These are phyloP conservation scores for Fusarium haematococcum DNA, from an alignment of 2,329 filamentous ascomycete genomes.

Conservation along the genomic window DNA sequence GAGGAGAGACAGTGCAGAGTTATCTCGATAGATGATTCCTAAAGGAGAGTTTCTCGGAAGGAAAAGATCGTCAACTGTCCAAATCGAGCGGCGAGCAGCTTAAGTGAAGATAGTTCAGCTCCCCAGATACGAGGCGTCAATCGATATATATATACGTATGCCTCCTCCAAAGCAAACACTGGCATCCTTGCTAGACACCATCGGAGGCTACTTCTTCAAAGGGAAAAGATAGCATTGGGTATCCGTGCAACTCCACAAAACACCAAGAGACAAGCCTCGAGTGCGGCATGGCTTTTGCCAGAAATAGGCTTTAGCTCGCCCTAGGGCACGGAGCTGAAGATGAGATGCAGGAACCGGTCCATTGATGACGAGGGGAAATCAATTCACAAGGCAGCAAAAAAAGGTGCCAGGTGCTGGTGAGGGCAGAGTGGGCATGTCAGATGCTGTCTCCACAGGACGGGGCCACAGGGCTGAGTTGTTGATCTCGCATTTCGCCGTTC, in stretches of 20 bases:
- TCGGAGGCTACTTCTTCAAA: conserved; percentile 3
- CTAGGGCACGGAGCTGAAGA: conserved; percentile 7
- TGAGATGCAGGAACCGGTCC: conserved; percentile 2
- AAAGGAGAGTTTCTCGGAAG: background rate
- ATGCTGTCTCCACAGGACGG: background rate
- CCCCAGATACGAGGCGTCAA: background rate
- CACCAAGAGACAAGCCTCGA: background rate
- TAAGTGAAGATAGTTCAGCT: background rate
- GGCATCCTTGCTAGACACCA: background rate
- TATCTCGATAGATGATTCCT: background rate
- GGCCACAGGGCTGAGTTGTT: background rate
- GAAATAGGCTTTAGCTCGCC: background rate
- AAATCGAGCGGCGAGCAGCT: background rate
- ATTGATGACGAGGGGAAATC: background rate
- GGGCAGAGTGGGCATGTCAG: background rate
- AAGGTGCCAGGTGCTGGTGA: background rate
- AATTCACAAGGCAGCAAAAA: background rate
- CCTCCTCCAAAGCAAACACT: background rate
- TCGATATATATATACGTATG: background rate
- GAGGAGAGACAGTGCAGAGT: background rate
- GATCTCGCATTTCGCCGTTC: background rate
- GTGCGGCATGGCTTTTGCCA: background rate
- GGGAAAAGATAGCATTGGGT: background rate
- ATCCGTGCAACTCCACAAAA: background rate
- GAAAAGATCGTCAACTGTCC: background rate